phyloP scores from a whole-genome alignment of 129 eudicot species.

The Logfia minima region DNA sequence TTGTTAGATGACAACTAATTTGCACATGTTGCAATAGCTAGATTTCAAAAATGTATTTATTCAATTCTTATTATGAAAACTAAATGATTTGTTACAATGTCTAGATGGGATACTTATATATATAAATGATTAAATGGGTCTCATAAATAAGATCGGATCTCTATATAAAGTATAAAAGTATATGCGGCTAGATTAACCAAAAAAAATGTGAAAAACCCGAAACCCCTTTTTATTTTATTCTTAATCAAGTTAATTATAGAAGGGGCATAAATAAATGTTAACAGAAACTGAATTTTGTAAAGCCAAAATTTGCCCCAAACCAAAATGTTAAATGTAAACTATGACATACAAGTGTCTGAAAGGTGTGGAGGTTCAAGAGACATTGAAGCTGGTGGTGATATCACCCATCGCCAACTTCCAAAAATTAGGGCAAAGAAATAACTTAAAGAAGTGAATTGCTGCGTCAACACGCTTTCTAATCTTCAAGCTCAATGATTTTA shows the following conservation, averaged over 20 bases:
- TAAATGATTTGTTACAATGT: too few relatives aligned
- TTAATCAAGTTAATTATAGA: slow-evolving; percentile 1
- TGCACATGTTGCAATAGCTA: not conserved
- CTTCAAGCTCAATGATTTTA: slow-evolving; percentile 86
- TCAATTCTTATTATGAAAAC: not conserved
- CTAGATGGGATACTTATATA: too few relatives aligned
- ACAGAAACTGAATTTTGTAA: not conserved
- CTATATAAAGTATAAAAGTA: too few relatives aligned
- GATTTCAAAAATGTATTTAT: not conserved
- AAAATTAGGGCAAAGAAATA: slow-evolving; percentile 1
- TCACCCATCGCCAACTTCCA: slow-evolving; percentile 6
- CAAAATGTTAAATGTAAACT: slow-evolving; percentile 2
- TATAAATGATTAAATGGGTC: too few relatives aligned
- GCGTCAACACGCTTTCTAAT: slow-evolving; percentile 30
- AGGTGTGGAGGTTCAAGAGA: slow-evolving; percentile 15
- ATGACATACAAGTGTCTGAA: slow-evolving; percentile 22
- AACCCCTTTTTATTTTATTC: slow-evolving; percentile 23
- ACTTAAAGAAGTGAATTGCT: not conserved
- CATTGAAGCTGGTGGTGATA: slow-evolving; percentile 15
- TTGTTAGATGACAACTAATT: too few relatives aligned
- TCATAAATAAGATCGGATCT: not conserved
- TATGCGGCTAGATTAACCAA: not conserved
- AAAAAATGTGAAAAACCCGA: not conserved
- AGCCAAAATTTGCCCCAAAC: slow-evolving; percentile 36
- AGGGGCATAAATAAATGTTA: slow-evolving; percentile 5